A percentile compares a stretch with the other conserved stretches of the same genome.
phyloP scores from a whole-genome alignment of 208 protist genomes.

The Porcisia hertigi region DNA sequence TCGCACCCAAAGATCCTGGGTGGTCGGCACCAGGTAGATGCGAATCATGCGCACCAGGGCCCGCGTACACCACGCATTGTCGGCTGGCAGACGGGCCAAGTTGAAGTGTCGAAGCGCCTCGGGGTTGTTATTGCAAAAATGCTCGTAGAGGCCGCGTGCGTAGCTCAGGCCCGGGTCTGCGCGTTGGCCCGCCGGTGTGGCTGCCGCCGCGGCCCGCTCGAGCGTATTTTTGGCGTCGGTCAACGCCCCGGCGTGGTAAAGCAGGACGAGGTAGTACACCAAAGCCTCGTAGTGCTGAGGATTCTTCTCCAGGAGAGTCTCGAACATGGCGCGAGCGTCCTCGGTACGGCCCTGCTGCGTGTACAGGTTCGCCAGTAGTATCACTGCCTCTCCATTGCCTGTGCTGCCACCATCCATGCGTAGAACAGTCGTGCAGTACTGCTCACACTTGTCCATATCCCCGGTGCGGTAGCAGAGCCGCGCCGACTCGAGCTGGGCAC shows the following conservation, averaged over 20 bases:
- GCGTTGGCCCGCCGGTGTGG: conserved; percentile 40
- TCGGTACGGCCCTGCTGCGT: conserved; percentile 78
- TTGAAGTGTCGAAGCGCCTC: conserved; percentile 93
- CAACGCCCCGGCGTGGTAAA: conserved; percentile 64
- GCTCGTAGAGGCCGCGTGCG: conserved; percentile 81
- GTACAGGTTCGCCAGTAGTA: conserved; percentile 94
- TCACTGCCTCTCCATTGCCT: conserved; percentile 84
- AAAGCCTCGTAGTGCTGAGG: conserved; percentile 92
- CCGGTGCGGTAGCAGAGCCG: conserved; percentile 71
- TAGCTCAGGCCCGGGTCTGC: conserved; percentile 81
- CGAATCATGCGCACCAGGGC: conserved; percentile 93
- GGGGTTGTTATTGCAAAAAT: conserved; percentile 71
- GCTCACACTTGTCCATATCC: conserved; percentile 89
- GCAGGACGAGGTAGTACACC: conserved; percentile 81
- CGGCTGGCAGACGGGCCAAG: conserved; percentile 67
- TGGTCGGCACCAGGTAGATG: conserved; percentile 91
- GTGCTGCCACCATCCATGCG: conserved; percentile 68
- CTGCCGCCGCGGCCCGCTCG: conserved; percentile 49
- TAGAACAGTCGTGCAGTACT: conserved; percentile 88
- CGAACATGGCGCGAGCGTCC: conserved; percentile 85
- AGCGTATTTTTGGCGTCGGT: conserved; percentile 52
- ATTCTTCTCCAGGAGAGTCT: conserved; percentile 80
- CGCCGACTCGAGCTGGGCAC: conserved; percentile 77
- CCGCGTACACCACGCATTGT: conserved; percentile 79
- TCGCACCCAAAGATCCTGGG: conserved; percentile 76